Conservation (phyloP, 768 basidiomycete species). For the Vishniacozyma victoriae region DNA sequence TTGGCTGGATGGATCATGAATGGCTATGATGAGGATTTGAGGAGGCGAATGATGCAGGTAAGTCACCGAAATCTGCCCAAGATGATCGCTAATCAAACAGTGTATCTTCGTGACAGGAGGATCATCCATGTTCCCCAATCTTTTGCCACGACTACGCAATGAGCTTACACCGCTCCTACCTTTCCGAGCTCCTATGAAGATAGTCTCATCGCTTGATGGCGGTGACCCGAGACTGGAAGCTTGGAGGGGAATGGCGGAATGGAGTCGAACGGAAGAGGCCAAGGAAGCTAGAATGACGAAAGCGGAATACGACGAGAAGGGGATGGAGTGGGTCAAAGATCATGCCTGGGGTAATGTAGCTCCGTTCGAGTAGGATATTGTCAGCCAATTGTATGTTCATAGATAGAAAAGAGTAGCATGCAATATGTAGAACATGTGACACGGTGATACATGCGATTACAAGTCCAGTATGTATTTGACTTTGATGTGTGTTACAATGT, state of each 20-base stretch:
- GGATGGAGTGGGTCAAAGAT: conserved; percentile 73
- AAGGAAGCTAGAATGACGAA: conserved; percentile 58
- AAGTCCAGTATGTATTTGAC: too few relatives aligned
- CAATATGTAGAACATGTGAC: too few relatives aligned
- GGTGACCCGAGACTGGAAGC: conserved; percentile 66
- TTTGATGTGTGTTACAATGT: too few relatives aligned
- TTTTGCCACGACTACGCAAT: conserved; percentile 62
- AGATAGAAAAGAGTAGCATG: too few relatives aligned
- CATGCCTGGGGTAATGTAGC: conserved; percentile 82
- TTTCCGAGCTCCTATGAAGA: conserved; percentile 66
- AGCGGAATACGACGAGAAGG: conserved; percentile 84
- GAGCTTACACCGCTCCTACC: conserved; percentile 79
- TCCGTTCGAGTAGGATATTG: conserved; percentile 6
- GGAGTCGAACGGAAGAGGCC: conserved; percentile 48
- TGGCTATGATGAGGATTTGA: conserved; percentile 63
- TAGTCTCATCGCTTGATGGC: conserved; percentile 53
- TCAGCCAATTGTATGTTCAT: too few relatives aligned
- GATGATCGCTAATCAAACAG: conserved; percentile 48
- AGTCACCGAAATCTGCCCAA: conserved; percentile 13
- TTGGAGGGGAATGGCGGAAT: conserved; percentile 86
- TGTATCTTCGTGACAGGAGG: conserved; percentile 86
- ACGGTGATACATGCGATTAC: too few relatives aligned
- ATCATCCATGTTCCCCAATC: conserved; percentile 66
- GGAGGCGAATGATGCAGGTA: conserved; percentile 70
- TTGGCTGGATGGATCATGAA: conserved; percentile 76